Conservation (phyloP, 352 stramenopile genomes). For the Pythium sukuiense region DNA sequence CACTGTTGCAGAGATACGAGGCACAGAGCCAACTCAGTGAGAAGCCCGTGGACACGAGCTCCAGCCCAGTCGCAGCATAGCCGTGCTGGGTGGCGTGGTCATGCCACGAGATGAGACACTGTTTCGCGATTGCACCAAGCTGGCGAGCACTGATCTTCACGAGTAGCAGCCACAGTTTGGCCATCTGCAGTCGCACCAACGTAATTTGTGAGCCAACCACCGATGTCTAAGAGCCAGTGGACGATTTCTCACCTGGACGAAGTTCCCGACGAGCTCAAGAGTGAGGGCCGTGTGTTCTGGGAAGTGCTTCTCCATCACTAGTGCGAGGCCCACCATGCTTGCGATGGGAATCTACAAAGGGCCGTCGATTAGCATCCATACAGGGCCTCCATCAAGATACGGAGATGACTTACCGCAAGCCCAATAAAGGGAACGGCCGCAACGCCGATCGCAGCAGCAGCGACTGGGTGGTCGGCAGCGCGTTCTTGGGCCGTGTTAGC, state of each 20-base stretch:
- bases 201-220: too few species aligned
- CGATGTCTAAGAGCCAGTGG: too few species aligned
- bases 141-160: constrained; percentile 77
- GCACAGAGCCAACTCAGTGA: constrained; percentile 65
- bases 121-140: constrained; percentile 56
- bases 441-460: constrained; percentile 58
- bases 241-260: constrained; percentile 82
- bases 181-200: constrained; percentile 59
- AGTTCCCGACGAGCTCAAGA: constrained; percentile 68
- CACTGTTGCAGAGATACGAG: constrained; percentile 57
- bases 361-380: background rate
- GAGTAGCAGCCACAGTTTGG: constrained; percentile 74
- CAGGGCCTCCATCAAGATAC: background rate
- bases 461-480: constrained; percentile 56
- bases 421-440: constrained; percentile 75
- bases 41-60: constrained; percentile 64
- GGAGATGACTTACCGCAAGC: constrained; percentile 47
- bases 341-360: constrained; percentile 61
- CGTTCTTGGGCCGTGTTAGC: constrained; percentile 39
- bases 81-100: constrained; percentile 65
- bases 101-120: constrained; percentile 73
- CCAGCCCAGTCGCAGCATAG: constrained; percentile 64
- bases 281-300: constrained; percentile 69
- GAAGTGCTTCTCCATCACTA: constrained; percentile 81
- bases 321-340: constrained; percentile 63